phyloP scores from a whole-genome alignment of 371 early-diverging fungal species.

The Mortierella sp. region DNA sequence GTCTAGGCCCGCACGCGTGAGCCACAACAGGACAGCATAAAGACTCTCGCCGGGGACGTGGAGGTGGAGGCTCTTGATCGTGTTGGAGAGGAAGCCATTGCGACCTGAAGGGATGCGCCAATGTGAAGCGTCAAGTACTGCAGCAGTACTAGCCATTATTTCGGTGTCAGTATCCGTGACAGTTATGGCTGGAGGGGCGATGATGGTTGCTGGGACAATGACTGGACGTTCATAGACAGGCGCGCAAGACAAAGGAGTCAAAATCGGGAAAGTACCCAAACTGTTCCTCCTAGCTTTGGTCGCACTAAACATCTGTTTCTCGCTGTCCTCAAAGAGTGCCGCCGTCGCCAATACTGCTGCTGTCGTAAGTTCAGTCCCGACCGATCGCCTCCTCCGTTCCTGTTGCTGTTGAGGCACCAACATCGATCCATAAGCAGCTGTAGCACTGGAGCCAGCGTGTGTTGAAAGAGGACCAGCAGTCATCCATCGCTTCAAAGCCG shows the following conservation, averaged over 20 bases:
- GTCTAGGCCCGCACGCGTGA: conserved; percentile 11
- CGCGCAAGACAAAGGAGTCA: background rate
- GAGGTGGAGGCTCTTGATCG: conserved; percentile 4
- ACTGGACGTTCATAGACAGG: background rate
- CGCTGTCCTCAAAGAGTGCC: background rate
- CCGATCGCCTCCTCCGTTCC: background rate
- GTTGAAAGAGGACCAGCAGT: background rate
- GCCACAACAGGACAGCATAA: conserved; percentile 11
- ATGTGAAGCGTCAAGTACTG: background rate
- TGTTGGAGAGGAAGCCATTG: conserved; percentile 15
- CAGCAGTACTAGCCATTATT: background rate
- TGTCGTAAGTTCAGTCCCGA: background rate
- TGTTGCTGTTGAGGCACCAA: background rate
- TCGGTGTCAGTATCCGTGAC: background rate
- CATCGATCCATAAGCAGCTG: background rate
- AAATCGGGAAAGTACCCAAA: background rate
- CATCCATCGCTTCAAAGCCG: background rate
- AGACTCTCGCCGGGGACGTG: conserved; percentile 2
- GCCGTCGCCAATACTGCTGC: background rate
- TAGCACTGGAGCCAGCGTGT: background rate
- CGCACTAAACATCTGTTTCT: background rate
- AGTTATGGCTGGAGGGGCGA: background rate
- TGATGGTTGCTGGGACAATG: background rate
- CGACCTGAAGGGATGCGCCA: background rate
- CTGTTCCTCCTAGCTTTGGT: conserved; percentile 2